These are phyloP conservation scores for Porcisia deanei DNA, from an alignment of 208 protist species.

Conservation along the genomic window DNA sequence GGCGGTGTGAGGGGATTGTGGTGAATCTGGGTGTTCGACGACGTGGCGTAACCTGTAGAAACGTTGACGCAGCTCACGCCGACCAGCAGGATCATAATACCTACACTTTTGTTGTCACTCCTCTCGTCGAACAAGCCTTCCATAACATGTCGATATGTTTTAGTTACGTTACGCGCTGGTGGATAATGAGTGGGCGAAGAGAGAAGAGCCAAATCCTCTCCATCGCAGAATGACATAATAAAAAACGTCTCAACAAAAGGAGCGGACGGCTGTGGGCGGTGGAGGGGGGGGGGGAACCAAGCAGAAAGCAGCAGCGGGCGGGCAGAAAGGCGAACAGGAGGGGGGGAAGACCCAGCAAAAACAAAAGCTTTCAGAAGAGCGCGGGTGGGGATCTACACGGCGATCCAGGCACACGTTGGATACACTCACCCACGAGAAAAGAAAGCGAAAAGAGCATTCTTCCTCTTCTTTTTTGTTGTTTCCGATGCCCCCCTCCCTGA, in stretches of 20 bases:
- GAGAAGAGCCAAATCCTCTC: not conserved
- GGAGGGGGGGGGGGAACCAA: not conserved
- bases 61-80: not conserved
- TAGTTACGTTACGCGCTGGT: constrained; percentile 4
- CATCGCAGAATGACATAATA: not conserved
- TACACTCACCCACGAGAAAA: not conserved
- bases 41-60: not conserved
- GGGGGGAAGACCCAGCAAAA: not conserved
- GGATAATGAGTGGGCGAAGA: not conserved
- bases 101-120: not conserved
- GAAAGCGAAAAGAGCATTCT: not conserved
- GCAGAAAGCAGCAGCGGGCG: not conserved
- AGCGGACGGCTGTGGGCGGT: not conserved
- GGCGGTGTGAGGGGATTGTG: not conserved
- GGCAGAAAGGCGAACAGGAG: not conserved
- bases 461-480: too few relatives aligned
- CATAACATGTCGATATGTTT: not conserved
- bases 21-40: not conserved
- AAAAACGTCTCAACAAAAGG: not conserved
- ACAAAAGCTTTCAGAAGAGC: not conserved
- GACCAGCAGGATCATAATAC: not conserved
- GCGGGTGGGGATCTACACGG: not conserved
- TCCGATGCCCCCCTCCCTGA: not conserved
- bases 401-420: not conserved
- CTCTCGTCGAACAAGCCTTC: not conserved